These are phyloP conservation scores for Fusarium avenaceum DNA, from an alignment of 2,329 filamentous ascomycete species.

Conservation along the genomic window DNA sequence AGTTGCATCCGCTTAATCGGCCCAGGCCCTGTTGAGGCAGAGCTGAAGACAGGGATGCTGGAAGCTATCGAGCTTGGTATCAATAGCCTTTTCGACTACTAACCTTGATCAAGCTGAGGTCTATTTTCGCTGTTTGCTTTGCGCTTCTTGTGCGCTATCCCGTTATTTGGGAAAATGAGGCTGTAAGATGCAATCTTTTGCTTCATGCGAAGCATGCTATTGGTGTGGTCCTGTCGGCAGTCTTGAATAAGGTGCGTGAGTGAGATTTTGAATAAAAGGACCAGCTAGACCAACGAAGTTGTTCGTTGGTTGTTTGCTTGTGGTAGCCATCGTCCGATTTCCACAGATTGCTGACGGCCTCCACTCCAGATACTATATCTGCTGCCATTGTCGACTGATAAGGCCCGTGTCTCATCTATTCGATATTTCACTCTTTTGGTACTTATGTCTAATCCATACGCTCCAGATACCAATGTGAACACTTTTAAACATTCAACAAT, in stretches of 20 bases:
- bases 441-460: neutral
- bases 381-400: neutral
- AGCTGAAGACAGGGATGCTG: constrained; percentile 35
- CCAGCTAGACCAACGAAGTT: constrained; percentile 6
- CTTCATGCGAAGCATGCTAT: neutral
- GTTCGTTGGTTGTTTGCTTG: neutral
- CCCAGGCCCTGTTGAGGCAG: constrained; percentile 26
- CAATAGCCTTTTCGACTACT: constrained; percentile 28
- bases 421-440: neutral
- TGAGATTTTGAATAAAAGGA: constrained; percentile 33
- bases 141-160: neutral
- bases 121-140: constrained; percentile 8
- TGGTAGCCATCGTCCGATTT: neutral
- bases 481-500: neutral
- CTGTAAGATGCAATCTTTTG: constrained; percentile 3
- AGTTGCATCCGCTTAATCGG: neutral
- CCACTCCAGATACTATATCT: neutral
- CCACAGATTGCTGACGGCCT: neutral
- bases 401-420: neutral
- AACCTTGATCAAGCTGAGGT: constrained; percentile 14
- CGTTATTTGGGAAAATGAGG: constrained; percentile 14
- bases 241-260: constrained; percentile 1
- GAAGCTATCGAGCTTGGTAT: constrained; percentile 29
- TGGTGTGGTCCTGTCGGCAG: constrained; percentile 7
- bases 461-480: neutral